Conservation (phyloP, 148 eudicot species). For the Drosera capensis region DNA sequence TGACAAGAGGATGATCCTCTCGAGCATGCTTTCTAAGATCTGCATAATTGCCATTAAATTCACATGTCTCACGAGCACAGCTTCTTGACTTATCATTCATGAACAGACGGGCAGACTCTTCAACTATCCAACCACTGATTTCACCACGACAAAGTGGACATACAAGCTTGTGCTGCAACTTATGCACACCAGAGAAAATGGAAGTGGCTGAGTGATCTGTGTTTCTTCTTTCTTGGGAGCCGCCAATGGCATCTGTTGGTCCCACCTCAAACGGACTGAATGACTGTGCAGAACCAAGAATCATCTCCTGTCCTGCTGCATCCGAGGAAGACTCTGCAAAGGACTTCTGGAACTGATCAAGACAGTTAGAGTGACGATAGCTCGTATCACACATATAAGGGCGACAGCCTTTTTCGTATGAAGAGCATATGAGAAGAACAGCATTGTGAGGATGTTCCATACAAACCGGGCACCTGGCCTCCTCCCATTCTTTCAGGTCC, state of each 20-base stretch:
- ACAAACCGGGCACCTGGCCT: constrained; percentile 83
- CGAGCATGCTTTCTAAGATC: constrained; percentile 89
- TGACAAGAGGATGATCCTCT: constrained; percentile 47
- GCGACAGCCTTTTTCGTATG: constrained; percentile 77
- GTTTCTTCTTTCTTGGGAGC: constrained; percentile 21
- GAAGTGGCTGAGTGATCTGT: constrained; percentile 19
- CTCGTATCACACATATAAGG: constrained; percentile 97
- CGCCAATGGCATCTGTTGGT: constrained; percentile 9
- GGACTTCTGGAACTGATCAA: constrained; percentile 71
- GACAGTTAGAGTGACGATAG: constrained; percentile 90
- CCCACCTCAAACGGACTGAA: constrained; percentile 12
- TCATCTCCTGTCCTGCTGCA: constrained; percentile 10
- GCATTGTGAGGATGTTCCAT: constrained; percentile 99
- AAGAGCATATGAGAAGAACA: constrained; percentile 63
- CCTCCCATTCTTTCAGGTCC: constrained; percentile 79
- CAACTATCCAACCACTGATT: constrained; percentile 68
- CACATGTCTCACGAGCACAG: constrained; percentile 80
- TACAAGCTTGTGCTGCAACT: constrained; percentile 28
- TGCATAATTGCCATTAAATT: constrained; percentile 53
- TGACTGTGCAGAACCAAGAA: constrained; percentile 11
- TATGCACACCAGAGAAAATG: constrained; percentile 23
- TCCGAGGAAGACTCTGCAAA: constrained; percentile 18
- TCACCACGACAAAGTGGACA: constrained; percentile 88
- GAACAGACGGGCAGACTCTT: constrained; percentile 58
- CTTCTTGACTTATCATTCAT: constrained; percentile 73